phyloP scores from a whole-genome alignment of 2,329 filamentous ascomycete species.

The Aspergillus terreus region DNA sequence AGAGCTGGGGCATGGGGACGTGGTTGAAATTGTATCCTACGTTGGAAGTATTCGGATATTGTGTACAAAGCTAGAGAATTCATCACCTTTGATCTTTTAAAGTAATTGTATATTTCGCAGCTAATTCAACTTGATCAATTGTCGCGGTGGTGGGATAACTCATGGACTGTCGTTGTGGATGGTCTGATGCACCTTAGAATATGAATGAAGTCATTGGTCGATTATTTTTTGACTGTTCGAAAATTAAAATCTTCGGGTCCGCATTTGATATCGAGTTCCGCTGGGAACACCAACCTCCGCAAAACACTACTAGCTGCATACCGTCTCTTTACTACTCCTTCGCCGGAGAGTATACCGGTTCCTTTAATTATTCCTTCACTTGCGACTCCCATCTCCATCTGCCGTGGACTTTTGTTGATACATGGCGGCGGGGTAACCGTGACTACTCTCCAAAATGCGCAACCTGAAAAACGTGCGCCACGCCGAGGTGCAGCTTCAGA shows the following conservation, averaged over 20 bases:
- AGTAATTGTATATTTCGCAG: not conserved
- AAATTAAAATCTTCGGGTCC: constrained; percentile 38
- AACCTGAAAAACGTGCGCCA: constrained; percentile 79
- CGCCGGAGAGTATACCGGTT: not conserved
- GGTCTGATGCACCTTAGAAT: constrained; percentile 26
- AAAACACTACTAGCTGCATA: not conserved
- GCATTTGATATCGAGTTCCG: constrained; percentile 18
- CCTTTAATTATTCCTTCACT: not conserved
- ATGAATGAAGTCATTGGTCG: constrained; percentile 43
- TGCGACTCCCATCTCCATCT: not conserved
- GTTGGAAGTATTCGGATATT: constrained; percentile 27
- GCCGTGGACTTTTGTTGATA: constrained; percentile 17
- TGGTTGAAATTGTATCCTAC: constrained; percentile 20
- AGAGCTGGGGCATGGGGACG: constrained; percentile 16
- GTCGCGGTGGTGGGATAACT: constrained; percentile 3
- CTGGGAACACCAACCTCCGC: not conserved
- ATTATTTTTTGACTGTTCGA: constrained; percentile 27
- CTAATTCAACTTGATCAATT: constrained; percentile 2
- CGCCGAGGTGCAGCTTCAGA: constrained; percentile 58
- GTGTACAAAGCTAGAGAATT: constrained; percentile 40
- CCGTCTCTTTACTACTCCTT: not conserved
- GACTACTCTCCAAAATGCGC: constrained; percentile 60
- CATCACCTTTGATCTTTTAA: constrained; percentile 20
- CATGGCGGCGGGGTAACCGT: constrained; percentile 36
- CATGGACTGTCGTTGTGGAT: constrained; percentile 11